These are phyloP conservation scores for Aurinia saxatilis DNA, from an alignment of 345 rosid genomes.

Conservation along the genomic window DNA sequence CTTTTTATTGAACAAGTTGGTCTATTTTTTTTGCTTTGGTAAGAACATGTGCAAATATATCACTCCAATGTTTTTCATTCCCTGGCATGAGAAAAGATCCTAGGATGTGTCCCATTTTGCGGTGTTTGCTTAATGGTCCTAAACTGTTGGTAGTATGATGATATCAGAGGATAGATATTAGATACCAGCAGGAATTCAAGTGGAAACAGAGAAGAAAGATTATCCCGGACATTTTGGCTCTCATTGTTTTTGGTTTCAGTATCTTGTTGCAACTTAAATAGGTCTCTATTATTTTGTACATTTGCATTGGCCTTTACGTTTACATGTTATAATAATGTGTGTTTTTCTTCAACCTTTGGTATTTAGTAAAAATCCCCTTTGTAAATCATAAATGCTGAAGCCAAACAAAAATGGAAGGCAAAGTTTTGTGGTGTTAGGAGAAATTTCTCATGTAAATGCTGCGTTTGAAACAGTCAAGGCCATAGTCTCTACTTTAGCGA, in stretches of 20 bases:
- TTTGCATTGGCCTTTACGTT: too few relatives aligned
- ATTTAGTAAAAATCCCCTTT: too few relatives aligned
- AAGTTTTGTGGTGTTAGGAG: too few relatives aligned
- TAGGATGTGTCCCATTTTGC: neutral
- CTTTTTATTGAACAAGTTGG: neutral
- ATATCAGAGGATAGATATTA: neutral
- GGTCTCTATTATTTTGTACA: too few relatives aligned
- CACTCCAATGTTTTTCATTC: neutral
- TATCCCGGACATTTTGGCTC: neutral
- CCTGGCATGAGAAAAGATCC: neutral
- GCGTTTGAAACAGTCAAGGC: too few relatives aligned
- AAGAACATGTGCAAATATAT: neutral
- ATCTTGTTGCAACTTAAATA: too few relatives aligned
- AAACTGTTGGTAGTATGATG: neutral
- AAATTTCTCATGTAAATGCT: too few relatives aligned
- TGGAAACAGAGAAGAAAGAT: neutral
- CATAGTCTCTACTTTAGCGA: neutral
- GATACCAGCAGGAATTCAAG: too few relatives aligned
- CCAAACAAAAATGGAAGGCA: too few relatives aligned
- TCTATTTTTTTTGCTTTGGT: slow-evolving; percentile 1
- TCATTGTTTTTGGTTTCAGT: neutral
- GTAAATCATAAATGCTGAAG: too few relatives aligned
- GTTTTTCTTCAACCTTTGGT: too few relatives aligned
- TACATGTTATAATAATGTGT: too few relatives aligned
- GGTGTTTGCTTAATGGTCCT: neutral